Conservation (phyloP, 2,329 filamentous ascomycete species). For the Colletotrichum cuscutae region DNA sequence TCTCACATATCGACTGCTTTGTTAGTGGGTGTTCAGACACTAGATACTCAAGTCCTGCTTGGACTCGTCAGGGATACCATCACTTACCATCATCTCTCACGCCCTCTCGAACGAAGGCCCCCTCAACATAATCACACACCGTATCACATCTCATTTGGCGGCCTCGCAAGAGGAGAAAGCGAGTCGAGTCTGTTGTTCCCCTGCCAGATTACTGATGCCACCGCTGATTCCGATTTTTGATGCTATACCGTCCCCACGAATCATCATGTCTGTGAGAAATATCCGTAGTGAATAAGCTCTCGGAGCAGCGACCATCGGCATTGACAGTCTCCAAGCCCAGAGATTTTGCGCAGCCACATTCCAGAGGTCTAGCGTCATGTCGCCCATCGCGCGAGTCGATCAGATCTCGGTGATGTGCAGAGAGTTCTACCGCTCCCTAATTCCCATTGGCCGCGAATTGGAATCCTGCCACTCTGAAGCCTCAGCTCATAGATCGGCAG, state of each 20-base stretch:
- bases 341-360: neutral
- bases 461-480: slow-evolving; percentile 9
- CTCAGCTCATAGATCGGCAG: slow-evolving; percentile 18
- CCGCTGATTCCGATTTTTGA: neutral
- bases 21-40: slow-evolving; percentile 24
- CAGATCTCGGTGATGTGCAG: slow-evolving; percentile 15
- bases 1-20: slow-evolving; percentile 26
- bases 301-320: neutral
- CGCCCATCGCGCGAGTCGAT: neutral
- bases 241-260: neutral
- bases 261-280: neutral
- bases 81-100: slow-evolving; percentile 13
- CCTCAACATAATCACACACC: neutral
- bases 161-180: neutral
- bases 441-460: neutral
- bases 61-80: slow-evolving; percentile 22
- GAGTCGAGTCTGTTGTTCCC: neutral
- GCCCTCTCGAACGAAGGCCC: neutral
- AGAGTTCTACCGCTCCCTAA: neutral
- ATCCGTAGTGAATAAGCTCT: neutral
- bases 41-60: neutral
- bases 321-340: neutral
- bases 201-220: neutral
- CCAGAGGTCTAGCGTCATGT: neutral
- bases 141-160: slow-evolving; percentile 23